phyloP scores from a whole-genome alignment of 2,329 filamentous ascomycete species.

The Colletotrichum zoysiae region DNA sequence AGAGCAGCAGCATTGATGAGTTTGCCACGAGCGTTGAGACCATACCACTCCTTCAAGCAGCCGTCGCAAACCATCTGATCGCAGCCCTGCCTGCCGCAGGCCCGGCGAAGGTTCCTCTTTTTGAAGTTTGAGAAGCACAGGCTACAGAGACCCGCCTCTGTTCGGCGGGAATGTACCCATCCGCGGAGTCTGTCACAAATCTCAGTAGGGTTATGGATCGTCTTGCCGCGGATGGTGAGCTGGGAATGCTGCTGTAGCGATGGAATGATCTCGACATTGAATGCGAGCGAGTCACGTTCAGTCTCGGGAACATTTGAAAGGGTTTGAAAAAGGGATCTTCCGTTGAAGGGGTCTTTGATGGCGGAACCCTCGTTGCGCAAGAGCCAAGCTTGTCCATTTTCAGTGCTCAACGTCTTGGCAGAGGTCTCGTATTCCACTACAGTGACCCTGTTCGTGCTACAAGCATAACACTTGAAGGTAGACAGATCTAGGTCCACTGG shows the following conservation, averaged over 20 bases:
- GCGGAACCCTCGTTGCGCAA: conserved; percentile 55
- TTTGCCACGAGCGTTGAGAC: conserved; percentile 56
- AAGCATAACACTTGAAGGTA: conserved; percentile 58
- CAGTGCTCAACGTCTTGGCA: conserved; percentile 51
- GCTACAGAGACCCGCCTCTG: conserved; percentile 56
- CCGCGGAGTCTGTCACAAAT: conserved; percentile 51
- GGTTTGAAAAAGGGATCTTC: conserved; percentile 56
- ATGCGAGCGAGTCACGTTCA: conserved; percentile 51
- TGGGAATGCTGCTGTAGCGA: not conserved
- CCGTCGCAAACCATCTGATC: conserved; percentile 56
- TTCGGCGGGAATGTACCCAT: conserved; percentile 54
- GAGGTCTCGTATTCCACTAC: conserved; percentile 54
- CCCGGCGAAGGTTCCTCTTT: conserved; percentile 53
- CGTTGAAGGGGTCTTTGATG: conserved; percentile 53
- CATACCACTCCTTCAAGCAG: conserved; percentile 61
- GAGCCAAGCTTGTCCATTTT: conserved; percentile 60
- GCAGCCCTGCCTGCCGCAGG: conserved; percentile 61
- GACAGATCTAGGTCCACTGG: conserved; percentile 48
- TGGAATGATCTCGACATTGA: conserved; percentile 54
- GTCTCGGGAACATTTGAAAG: conserved; percentile 50
- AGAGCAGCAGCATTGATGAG: conserved; percentile 63
- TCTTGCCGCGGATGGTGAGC: conserved; percentile 55
- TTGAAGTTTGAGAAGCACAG: conserved; percentile 59
- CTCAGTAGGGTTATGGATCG: conserved; percentile 55
- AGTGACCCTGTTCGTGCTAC: conserved; percentile 51